phyloP scores from a whole-genome alignment of 148 eudicot genomes.

The Selenicereus undatus region DNA sequence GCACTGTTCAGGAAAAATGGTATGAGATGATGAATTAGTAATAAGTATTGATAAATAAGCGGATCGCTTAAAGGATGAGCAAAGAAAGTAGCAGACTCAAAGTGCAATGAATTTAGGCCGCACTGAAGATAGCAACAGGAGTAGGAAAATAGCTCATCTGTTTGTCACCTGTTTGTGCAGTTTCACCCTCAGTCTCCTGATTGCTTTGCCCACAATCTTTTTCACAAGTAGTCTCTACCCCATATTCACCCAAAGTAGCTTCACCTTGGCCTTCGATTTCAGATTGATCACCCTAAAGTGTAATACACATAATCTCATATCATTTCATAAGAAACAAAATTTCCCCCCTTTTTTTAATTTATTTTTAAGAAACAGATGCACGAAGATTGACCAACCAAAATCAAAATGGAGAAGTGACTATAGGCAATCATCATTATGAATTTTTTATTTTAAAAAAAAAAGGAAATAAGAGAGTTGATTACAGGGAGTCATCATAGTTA shows the following conservation, averaged over 20 bases:
- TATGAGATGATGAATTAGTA: neutral
- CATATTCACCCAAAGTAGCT: conserved; percentile 10
- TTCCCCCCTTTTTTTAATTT: neutral
- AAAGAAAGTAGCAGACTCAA: neutral
- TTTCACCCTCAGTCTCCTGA: conserved; percentile 9
- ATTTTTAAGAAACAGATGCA: neutral
- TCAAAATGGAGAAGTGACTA: neutral
- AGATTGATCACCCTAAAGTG: conserved; percentile 34
- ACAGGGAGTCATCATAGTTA: neutral
- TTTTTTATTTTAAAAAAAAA: too few relatives aligned
- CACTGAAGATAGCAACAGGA: neutral
- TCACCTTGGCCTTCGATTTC: conserved; percentile 20
- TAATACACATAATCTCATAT: conserved; percentile 8
- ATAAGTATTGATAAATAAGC: neutral
- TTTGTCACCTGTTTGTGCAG: conserved; percentile 7
- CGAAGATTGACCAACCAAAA: neutral
- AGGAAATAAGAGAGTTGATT: neutral
- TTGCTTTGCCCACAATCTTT: conserved; percentile 12
- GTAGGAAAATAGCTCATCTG: neutral
- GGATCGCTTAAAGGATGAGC: neutral
- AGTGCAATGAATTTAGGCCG: neutral
- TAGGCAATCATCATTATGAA: too few relatives aligned
- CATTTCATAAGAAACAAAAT: neutral
- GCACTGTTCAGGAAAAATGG: neutral
- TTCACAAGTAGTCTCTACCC: neutral